Conservation (phyloP, 257 asterid genomes). For the Echium plantagineum region DNA sequence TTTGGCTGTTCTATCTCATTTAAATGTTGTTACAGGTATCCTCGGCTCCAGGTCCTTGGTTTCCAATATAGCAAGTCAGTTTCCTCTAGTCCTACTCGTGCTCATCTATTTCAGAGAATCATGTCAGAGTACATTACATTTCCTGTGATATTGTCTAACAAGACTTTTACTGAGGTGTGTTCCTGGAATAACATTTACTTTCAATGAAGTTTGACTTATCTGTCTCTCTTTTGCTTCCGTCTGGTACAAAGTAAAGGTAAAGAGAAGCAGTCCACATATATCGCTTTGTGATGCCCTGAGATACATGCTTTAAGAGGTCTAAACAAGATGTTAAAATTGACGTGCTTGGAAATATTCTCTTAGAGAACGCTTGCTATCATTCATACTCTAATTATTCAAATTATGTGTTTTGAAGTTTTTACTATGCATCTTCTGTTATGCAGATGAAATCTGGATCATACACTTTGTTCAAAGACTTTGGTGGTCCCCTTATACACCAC, state of each 20-base stretch:
- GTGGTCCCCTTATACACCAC: conserved; percentile 39
- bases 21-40: conserved; percentile 50
- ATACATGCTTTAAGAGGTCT: too few relatives aligned
- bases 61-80: conserved; percentile 39
- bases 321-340: too few relatives aligned
- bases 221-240: not conserved
- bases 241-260: not conserved
- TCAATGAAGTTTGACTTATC: not conserved
- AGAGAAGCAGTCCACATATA: not conserved
- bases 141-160: conserved; percentile 57
- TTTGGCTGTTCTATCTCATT: conserved; percentile 9
- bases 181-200: conserved; percentile 9
- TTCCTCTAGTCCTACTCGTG: conserved; percentile 24
- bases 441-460: conserved; percentile 41
- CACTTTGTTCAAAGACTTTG: conserved; percentile 49
- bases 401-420: too few relatives aligned
- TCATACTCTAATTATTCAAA: not conserved
- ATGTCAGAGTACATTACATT: conserved; percentile 50
- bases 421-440: not conserved
- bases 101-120: conserved; percentile 35
- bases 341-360: too few relatives aligned
- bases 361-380: too few relatives aligned
- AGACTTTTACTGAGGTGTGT: conserved; percentile 49
- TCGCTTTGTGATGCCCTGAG: not conserved
- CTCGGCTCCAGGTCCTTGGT: conserved; percentile 59